Base-by-base conservation (phyloP, 2,329 filamentous ascomycete species). In the Aspergillus alliaceus region DNA sequence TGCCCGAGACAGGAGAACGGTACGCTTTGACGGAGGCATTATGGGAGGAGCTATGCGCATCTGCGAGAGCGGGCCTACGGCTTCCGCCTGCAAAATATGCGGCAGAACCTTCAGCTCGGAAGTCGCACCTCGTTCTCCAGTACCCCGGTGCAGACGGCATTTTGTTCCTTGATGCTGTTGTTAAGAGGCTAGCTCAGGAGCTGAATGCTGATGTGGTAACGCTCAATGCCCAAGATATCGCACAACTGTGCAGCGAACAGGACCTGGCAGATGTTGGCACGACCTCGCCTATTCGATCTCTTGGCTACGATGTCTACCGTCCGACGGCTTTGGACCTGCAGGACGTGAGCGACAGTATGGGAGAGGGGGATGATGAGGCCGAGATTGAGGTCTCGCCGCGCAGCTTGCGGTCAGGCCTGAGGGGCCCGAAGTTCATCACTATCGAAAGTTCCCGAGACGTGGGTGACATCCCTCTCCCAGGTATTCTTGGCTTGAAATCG, bases 181-280 rank as follows among this genome's bases (percentile, higher is more conserved):
- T 93, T 2, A 80, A 84, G 58, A 81, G 84, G 51, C 76, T 89
- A 42, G 89, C 89, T 0, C 76, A 77, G 12, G 80, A 85, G 32
- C 76, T 89, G 76, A 64, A 69, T 12, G 69, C 74, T 27, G 73
- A 79, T 60, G 51, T 79, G 51, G 68, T 79, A 44, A 77, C 73
- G 1, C 67, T 80, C 46, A 75, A 78, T 61, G 76, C 76, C 15
- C 76, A 78, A 59, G 78, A 80, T 64, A 78, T 79, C 57, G 74
- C 76, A 25, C 72, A 78, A 59, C 61, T 79, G 11, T 77, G 75
- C 56, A 71, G 69, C 35, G 73, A 80, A 58, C 75, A 79, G 42
- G 74, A 75, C 39, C 62, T 75, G 31, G 69, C 71, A 8, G 72
- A 75, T 47, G 64, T 64, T 7, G 67, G 69, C 1, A 62, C 64